A percentile compares a stretch with the other conserved stretches of the same genome.
phyloP scores from a whole-genome alignment of 305 asterid genomes.

The Salvia sclarea region DNA sequence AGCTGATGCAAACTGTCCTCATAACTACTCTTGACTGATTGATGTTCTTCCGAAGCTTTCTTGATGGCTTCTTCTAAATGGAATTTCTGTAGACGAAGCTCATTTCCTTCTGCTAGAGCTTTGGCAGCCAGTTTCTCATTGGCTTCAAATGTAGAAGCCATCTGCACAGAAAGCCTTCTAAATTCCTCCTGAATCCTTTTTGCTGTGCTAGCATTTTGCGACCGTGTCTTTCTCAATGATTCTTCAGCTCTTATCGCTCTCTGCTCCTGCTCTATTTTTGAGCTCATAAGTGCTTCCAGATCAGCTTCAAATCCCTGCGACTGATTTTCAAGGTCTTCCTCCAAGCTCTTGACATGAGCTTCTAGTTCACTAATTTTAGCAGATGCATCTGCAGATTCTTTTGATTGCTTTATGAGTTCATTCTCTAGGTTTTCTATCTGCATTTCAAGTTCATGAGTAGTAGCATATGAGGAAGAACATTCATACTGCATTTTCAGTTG shows the following conservation, averaged over 20 bases:
- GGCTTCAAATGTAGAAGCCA: slow-evolving; percentile 80
- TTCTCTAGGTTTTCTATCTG: slow-evolving; percentile 70
- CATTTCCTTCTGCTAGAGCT: slow-evolving; percentile 79
- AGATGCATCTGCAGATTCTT: slow-evolving; percentile 43
- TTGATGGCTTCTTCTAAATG: slow-evolving; percentile 60
- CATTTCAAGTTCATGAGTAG: slow-evolving; percentile 61
- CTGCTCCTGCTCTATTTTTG: slow-evolving; percentile 86
- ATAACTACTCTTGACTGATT: slow-evolving; percentile 42
- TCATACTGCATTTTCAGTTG: slow-evolving; percentile 92
- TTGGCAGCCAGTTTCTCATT: slow-evolving; percentile 81
- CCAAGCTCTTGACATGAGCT: slow-evolving; percentile 60
- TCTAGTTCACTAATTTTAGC: slow-evolving; percentile 53
- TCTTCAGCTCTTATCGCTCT: slow-evolving; percentile 94
- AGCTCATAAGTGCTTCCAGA: slow-evolving; percentile 53
- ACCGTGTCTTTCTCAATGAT: slow-evolving; percentile 66
- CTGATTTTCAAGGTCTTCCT: slow-evolving; percentile 85
- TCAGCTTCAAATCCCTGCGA: slow-evolving; percentile 76
- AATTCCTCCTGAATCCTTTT: slow-evolving; percentile 88
- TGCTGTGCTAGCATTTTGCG: slow-evolving; percentile 78
- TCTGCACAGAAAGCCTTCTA: slow-evolving; percentile 72
- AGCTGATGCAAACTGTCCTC: slow-evolving; percentile 58
- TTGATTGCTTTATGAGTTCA: slow-evolving; percentile 44
- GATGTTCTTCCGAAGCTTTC: slow-evolving; percentile 54
- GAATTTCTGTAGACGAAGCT: slow-evolving; percentile 60
- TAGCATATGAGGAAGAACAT: slow-evolving; percentile 61